phyloP scores from a whole-genome alignment of 768 basidiomycete species.

The Xerocomellus intermedius region DNA sequence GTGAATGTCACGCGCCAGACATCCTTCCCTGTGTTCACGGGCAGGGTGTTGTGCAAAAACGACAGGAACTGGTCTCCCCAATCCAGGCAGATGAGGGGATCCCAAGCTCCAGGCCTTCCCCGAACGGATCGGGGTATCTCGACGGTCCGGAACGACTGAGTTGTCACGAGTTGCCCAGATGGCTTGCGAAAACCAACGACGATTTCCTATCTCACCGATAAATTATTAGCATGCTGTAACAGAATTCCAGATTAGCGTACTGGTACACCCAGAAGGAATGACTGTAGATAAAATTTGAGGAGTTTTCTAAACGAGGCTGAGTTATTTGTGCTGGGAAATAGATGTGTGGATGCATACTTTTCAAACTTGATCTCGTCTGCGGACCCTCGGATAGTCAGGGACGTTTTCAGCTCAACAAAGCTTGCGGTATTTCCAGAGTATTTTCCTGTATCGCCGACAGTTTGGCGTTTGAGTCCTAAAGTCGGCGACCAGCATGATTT shows the following conservation, averaged over 20 bases:
- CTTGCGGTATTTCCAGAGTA: constrained; percentile 62
- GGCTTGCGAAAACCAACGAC: constrained; percentile 86
- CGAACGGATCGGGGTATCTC: constrained; percentile 77
- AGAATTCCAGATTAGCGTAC: constrained; percentile 39
- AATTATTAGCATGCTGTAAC: background rate
- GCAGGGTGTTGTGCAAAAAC: constrained; percentile 45
- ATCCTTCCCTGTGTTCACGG: constrained; percentile 23
- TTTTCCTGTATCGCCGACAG: constrained; percentile 41
- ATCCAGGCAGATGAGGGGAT: constrained; percentile 67
- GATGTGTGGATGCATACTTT: constrained; percentile 47
- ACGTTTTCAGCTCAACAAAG: constrained; percentile 88
- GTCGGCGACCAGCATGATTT: background rate
- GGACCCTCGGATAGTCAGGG: constrained; percentile 60
- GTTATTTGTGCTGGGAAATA: background rate
- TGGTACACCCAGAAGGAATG: constrained; percentile 89
- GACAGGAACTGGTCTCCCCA: constrained; percentile 68
- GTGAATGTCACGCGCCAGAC: constrained; percentile 75
- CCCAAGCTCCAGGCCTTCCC: constrained; percentile 74
- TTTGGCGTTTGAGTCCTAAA: background rate
- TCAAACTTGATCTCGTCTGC: constrained; percentile 76
- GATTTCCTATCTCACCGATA: constrained; percentile 55
- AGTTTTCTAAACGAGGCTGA: constrained; percentile 59
- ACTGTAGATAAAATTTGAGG: constrained; percentile 91
- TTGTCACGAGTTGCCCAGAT: constrained; percentile 61
- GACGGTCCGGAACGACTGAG: constrained; percentile 75